Conservation (phyloP, 2,329 filamentous ascomycete genomes). For the Dactylellina cionopaga region DNA sequence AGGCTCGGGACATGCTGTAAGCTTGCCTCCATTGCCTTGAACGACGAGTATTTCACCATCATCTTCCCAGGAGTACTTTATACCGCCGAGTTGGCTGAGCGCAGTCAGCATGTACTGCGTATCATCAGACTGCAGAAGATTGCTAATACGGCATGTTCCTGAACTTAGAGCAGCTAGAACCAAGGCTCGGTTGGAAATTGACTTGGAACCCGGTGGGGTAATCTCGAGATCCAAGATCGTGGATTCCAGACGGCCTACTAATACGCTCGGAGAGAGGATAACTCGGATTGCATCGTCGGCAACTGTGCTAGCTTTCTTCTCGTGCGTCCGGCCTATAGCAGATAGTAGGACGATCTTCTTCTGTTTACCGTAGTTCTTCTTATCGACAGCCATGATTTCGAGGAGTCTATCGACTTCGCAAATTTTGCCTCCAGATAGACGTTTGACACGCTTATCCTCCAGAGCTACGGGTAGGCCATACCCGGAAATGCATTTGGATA, state of each 20-base stretch:
- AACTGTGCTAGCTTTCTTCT: slow-evolving; percentile 89
- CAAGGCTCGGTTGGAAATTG: slow-evolving; percentile 93
- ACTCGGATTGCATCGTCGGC: slow-evolving; percentile 83
- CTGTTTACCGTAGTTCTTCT: slow-evolving; percentile 94
- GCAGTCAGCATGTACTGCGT: slow-evolving; percentile 97
- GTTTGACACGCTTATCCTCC: slow-evolving; percentile 81
- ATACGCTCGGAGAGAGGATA: slow-evolving; percentile 80
- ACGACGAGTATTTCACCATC: slow-evolving; percentile 91
- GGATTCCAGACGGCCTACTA: slow-evolving; percentile 64
- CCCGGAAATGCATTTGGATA: slow-evolving; percentile 92
- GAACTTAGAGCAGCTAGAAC: slow-evolving; percentile 90
- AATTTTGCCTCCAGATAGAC: slow-evolving; percentile 82
- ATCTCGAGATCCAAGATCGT: slow-evolving; percentile 79
- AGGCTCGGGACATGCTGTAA: slow-evolving; percentile 78
- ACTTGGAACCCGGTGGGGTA: slow-evolving; percentile 93
- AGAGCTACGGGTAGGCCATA: slow-evolving; percentile 89
- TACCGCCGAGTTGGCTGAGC: slow-evolving; percentile 83
- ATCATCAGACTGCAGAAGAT: slow-evolving; percentile 94
- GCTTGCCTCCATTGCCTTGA: slow-evolving; percentile 85
- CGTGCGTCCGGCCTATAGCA: slow-evolving; percentile 86
- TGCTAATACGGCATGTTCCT: slow-evolving; percentile 87
- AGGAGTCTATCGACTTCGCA: slow-evolving; percentile 88
- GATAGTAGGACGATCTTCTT: slow-evolving; percentile 96
- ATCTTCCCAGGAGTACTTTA: slow-evolving; percentile 91
- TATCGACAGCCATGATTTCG: slow-evolving; percentile 95